Base-by-base conservation (phyloP, 2,329 filamentous ascomycete species). In the Paecilomyces fulvus region DNA sequence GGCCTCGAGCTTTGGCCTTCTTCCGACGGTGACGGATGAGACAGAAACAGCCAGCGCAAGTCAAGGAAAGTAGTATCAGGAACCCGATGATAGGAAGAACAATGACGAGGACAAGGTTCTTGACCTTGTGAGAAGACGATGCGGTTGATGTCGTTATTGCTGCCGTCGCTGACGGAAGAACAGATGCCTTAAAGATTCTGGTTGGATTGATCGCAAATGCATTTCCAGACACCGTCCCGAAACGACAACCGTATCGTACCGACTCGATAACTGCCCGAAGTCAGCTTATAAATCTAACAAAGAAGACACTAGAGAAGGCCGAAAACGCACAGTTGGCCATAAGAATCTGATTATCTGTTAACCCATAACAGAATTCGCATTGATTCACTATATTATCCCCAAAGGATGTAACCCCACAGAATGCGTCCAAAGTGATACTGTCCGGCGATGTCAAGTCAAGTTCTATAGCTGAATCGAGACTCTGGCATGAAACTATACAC, bases 221-320 rank as follows among this genome's bases (percentile, higher is more conserved):
- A 6, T 61, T 55, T n/a, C 70, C 71, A 1, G 64, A 58, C 12
- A 63, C 58, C 1, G 73, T 73, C 46, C 64, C 65, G 59, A 73
- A 74, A 53, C 74, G 70, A 60, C 76, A 78, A 54, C 74, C 73
- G 58, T 77, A 74, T 23, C 76, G 73, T 46, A 77, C 64, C 20
- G 75, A 67, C 68, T 78, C 75, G 33, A 78, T 61, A 61, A 77
- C 75, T 78, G 53, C 8, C 20, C 20, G 25, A 51, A 30, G 54
- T 59, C 46, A 52, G 37, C 46, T 61, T 25, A 55, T 56, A 56
- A 5, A 37, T 53, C 20, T 52, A 30, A 23, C 58, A 43, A 51
- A 54, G 20, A 2, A 20, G 33, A 25, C 25, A 20, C 43, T 17
- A 51, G 43, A 55, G 37, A n/a, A n/a, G 3, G n/a, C 17, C 6